A percentile compares a stretch with the other conserved stretches of the same genome.
Evolutionary conservation across 306 rosid genomes (phyloP).

Genomic region (Castanopsis chinensis): DNA sequence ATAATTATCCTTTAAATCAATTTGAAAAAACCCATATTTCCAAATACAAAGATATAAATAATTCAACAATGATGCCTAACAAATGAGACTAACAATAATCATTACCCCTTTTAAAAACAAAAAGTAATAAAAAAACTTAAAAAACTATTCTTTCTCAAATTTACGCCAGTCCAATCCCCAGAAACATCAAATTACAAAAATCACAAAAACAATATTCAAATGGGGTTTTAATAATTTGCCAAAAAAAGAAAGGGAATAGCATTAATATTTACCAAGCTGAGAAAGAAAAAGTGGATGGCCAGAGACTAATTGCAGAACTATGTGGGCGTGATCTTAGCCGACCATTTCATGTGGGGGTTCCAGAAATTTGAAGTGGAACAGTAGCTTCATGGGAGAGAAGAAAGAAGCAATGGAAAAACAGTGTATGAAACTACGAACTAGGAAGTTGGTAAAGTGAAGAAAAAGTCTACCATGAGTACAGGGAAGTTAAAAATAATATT

Average conservation of each 20-base stretch:
- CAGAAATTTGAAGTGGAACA: constrained; percentile 6
- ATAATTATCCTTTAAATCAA: background rate
- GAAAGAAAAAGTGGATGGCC: background rate
- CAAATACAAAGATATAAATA: background rate
- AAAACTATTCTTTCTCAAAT: background rate
- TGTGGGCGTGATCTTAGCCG: constrained; percentile 17
- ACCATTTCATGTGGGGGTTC: constrained; percentile 11
- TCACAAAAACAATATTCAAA: background rate
- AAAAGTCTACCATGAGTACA: too few relatives aligned
- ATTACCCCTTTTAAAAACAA: background rate
- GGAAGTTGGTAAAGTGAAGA: constrained; percentile 6
- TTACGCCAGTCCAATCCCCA: background rate
- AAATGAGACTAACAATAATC: background rate
- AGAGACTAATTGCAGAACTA: constrained; percentile 29
- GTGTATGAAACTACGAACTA: background rate
- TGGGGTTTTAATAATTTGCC: constrained; percentile 7
- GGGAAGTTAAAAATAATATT: background rate
- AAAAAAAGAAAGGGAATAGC: background rate
- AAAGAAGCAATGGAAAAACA: background rate
- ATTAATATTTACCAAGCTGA: constrained; percentile 28
- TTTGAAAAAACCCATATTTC: constrained; percentile 2
- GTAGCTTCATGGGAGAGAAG: background rate
- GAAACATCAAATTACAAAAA: background rate
- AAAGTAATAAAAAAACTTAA: background rate
- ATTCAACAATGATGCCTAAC: background rate